These are phyloP conservation scores for Aspergillus quadricinctus DNA, from an alignment of 2,329 filamentous ascomycete species.

Conservation along the genomic window DNA sequence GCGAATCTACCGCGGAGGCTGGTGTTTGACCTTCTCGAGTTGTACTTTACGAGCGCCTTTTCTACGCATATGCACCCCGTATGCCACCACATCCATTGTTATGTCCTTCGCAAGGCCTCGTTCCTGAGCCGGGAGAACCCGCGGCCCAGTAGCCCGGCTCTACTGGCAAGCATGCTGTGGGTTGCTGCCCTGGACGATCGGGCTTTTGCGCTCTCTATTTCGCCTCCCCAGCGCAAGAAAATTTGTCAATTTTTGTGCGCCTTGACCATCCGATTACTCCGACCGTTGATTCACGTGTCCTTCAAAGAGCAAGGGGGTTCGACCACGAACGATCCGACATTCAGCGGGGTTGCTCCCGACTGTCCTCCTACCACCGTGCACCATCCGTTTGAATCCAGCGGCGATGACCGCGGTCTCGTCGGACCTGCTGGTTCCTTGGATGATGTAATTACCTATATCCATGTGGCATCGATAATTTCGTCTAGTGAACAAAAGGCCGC, in stretches of 20 bases:
- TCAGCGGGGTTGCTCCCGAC: constrained; percentile 66
- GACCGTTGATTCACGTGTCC: constrained; percentile 76
- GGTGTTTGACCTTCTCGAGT: constrained; percentile 82
- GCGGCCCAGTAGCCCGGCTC: constrained; percentile 74
- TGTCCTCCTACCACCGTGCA: constrained; percentile 67
- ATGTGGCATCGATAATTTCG: constrained; percentile 85
- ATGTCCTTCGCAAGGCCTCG: constrained; percentile 81
- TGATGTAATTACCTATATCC: constrained; percentile 87
- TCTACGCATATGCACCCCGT: constrained; percentile 84
- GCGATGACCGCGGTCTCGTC: constrained; percentile 45
- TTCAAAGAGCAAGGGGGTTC: constrained; percentile 47
- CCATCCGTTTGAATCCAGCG: constrained; percentile 50
- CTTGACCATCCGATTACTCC: constrained; percentile 76
- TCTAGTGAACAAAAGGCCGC: constrained; percentile 93
- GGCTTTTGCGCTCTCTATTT: constrained; percentile 76
- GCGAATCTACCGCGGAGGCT: constrained; percentile 72
- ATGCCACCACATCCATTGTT: constrained; percentile 85
- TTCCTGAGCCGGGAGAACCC: constrained; percentile 79
- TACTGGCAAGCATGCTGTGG: constrained; percentile 95
- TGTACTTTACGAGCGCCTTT: constrained; percentile 88
- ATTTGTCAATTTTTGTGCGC: constrained; percentile 86
- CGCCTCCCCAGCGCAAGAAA: constrained; percentile 74
- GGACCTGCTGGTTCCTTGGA: constrained; percentile 69
- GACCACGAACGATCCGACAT: constrained; percentile 38
- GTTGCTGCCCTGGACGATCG: constrained; percentile 91